A percentile compares a stretch with the other conserved stretches of the same genome.
These are phyloP conservation scores for Sporormia fimetaria DNA, from an alignment of 495 filamentous ascomycete genomes.

Conservation along the genomic window DNA sequence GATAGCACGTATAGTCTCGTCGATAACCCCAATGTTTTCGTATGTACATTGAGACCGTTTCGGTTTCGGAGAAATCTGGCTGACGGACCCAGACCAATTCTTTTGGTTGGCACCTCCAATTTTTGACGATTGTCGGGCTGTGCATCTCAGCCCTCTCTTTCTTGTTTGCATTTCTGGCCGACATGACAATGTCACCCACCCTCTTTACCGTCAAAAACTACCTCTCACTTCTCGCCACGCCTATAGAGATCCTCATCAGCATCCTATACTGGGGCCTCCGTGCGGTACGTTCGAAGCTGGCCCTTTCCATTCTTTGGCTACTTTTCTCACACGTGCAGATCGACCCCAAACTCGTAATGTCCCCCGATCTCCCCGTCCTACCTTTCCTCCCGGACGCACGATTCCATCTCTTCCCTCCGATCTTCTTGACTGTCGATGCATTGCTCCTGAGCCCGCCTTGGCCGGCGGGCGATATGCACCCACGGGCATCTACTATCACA, in stretches of 20 bases:
- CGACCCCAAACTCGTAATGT: conserved; percentile 47
- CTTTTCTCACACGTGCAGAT: conserved; percentile 38
- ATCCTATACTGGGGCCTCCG: conserved; percentile 77
- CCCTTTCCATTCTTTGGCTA: background rate
- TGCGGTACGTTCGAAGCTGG: conserved; percentile 25
- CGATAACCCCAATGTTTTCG: conserved; percentile 33
- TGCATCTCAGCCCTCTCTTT: conserved; percentile 59
- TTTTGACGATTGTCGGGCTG: conserved; percentile 70
- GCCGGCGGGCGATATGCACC: conserved; percentile 44
- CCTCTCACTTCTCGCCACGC: conserved; percentile 59
- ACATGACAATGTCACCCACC: conserved; percentile 51
- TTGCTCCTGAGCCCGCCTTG: conserved; percentile 72
- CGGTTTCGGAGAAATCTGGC: conserved; percentile 1
- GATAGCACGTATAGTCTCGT: conserved; percentile 28
- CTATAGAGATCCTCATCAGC: conserved; percentile 70
- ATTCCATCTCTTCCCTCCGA: conserved; percentile 66
- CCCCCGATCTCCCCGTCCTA: conserved; percentile 15
- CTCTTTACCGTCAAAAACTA: conserved; percentile 68
- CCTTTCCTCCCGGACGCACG: conserved; percentile 48
- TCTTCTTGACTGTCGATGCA: conserved; percentile 60
- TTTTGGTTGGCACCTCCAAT: conserved; percentile 78
- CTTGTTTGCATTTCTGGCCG: conserved; percentile 56
- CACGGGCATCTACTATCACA: conserved; percentile 36
- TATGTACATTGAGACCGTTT: background rate
- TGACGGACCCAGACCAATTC: conserved; percentile 41